Conservation (phyloP, 2,329 filamentous ascomycete species). For the Didymella exigua region DNA sequence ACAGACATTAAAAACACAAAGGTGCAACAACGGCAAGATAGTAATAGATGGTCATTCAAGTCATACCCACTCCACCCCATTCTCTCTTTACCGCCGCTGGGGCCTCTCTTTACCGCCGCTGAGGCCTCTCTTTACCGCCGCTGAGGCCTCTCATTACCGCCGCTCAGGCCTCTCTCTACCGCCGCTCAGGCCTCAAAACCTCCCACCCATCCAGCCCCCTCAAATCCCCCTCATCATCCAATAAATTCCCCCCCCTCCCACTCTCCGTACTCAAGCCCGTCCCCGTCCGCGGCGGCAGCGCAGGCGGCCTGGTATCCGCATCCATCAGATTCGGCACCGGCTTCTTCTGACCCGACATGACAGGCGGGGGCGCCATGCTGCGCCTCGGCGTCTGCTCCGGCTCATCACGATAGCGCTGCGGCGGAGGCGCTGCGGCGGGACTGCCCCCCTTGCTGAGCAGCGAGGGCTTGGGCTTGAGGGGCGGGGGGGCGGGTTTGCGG, state of each 20-base stretch:
- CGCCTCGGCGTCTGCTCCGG: conserved; percentile 21
- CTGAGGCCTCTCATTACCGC: too few species aligned
- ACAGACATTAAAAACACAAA: too few species aligned
- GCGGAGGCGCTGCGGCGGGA: conserved; percentile 15
- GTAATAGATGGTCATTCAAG: too few species aligned
- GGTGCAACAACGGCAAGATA: too few species aligned
- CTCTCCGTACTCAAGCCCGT: conserved; percentile 32
- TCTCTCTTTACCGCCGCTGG: too few species aligned
- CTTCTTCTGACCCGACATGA: conserved; percentile 15
- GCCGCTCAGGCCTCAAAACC: conserved; percentile 39
- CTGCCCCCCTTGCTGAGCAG: conserved; percentile 26
- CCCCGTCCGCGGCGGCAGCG: conserved; percentile 42
- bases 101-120: too few species aligned
- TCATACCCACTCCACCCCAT: too few species aligned
- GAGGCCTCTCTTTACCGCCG: too few species aligned
- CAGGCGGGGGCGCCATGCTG: conserved; percentile 33
- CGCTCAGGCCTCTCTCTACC: not conserved
- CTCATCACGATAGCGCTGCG: conserved; percentile 34
- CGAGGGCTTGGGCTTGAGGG: conserved; percentile 39
- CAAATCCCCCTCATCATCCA: conserved; percentile 46
- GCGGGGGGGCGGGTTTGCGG: conserved; percentile 44
- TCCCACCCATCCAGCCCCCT: conserved; percentile 47
- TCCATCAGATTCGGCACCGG: conserved; percentile 31
- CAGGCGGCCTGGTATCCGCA: conserved; percentile 27
- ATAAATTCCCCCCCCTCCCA: conserved; percentile 31